Evolutionary conservation across 495 filamentous ascomycete species (phyloP), one percentile per base, ranked within the genome.

Genomic region (Emericellopsis terricola): DNA sequence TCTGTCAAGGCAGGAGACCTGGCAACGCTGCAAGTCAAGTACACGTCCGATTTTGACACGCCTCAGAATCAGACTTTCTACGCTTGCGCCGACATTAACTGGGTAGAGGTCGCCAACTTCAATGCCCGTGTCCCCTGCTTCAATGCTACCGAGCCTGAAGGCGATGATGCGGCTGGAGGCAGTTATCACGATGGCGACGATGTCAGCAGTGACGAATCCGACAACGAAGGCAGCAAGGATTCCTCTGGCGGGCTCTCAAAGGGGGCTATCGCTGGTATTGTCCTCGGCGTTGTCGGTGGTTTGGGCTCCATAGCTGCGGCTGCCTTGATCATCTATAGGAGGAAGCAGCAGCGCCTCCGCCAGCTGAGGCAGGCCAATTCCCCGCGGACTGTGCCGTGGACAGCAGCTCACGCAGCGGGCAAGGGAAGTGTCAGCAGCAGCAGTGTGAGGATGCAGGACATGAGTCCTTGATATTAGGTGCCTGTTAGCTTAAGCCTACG

Each of bases 21-120:
- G 29, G 65, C 65, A 2, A 69, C 65, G 9, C 51, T 68, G 31
- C 64, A 68, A 35, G 37, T 69, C 38, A 54, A 53, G 15, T 68
- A 68, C 43, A 50, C 46, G 3, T 53, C 57, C 16, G 55, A 58
- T 16, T 60, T 56, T 18, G 60, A 64, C 39, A 50, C 46, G 0
- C 60, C 60, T 20, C 51, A 47, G 18, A 61, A 62, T 31, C 48
- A 62, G 36, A 62, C 57, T 15, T 68, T 60, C 48, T 68, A 65
- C 41, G 59, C 60, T 16, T 69, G 62, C 32, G 59, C 65, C 8
- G 63, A 69, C 44, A 52, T 68, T 24, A 60, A 49, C 5, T 63
- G 59, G 36, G 51, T 65, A 10, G 33, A 45, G 9, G 34, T 49
- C 5, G 39, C 30, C 19, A 33, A 42, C 4, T 62, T 66, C 42